phyloP scores from a whole-genome alignment of 805 yeast species.

The Candida golubevii region DNA sequence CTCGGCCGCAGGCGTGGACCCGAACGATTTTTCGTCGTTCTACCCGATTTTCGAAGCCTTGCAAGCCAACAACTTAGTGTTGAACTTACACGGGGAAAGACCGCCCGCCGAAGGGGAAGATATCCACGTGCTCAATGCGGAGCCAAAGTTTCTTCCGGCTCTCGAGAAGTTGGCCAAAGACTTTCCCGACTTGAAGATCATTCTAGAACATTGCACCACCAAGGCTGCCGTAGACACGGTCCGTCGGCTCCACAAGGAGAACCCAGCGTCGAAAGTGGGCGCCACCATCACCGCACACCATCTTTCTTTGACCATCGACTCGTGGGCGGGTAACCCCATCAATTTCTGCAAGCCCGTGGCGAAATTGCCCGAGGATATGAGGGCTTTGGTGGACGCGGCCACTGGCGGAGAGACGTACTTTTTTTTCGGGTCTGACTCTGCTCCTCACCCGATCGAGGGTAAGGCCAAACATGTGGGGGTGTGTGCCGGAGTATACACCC shows the following conservation, averaged over 20 bases:
- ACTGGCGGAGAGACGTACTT: conserved; percentile 87
- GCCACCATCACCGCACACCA: conserved; percentile 98
- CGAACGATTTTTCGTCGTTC: conserved; percentile 82
- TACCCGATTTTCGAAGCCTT: conserved; percentile 88
- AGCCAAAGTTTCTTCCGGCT: conserved; percentile 87
- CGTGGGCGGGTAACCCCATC: conserved; percentile 95
- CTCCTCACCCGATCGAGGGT: conserved; percentile 86
- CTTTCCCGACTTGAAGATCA: conserved; percentile 82
- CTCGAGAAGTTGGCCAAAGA: conserved; percentile 68
- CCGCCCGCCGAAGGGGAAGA: conserved; percentile 57
- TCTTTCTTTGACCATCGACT: conserved; percentile 79
- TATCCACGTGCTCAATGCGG: conserved; percentile 91
- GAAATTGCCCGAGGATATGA: conserved; percentile 78
- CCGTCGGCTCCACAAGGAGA: conserved; percentile 41
- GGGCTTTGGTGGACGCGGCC: conserved; percentile 82
- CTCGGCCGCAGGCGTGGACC: conserved; percentile 87
- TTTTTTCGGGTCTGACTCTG: conserved; percentile 96
- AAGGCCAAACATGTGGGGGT: conserved; percentile 78
- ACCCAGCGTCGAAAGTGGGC: conserved; percentile 54
- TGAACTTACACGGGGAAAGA: conserved; percentile 94
- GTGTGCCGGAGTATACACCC: conserved; percentile 98
- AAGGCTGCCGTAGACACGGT: conserved; percentile 81
- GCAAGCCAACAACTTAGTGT: conserved; percentile 71
- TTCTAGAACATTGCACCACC: conserved; percentile 94
- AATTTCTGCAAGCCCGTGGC: conserved; percentile 98